Base-by-base conservation (phyloP, 164 flowering plant species). In the Dillenia turbinata region DNA sequence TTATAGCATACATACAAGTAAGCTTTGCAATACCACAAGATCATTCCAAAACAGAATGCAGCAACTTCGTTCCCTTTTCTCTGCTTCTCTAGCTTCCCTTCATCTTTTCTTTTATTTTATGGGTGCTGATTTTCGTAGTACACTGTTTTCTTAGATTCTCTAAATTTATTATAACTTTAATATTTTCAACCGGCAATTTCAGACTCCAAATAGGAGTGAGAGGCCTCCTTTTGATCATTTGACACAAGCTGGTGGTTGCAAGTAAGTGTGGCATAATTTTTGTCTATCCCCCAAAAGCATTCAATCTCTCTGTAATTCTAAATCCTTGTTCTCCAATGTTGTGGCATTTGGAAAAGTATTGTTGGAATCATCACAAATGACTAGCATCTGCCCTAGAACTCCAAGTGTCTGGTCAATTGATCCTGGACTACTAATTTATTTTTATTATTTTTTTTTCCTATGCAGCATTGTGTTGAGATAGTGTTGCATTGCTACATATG, bases 381-480 rank as follows among this genome's bases (percentile, higher is more conserved):
- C n/a, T n/a, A n/a, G n/a, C n/a, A n/a, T n/a, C n/a, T n/a, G n/a
- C n/a, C n/a, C n/a, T n/a, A n/a, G n/a, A n/a, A n/a, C n/a, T n/a
- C n/a, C n/a, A n/a, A n/a, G n/a, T n/a, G n/a, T n/a, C n/a, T n/a
- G n/a, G n/a, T n/a, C 40, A 47, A 48, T 8, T 52, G 1, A 33
- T 57, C 17, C 43, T 8, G 12, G 46, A 16, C 22, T 24, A 47
- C 53, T 40, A 7, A 14, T 59, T 47, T 9, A n/a, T n/a, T n/a
- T n/a, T n/a, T n/a, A 54, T 16, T 49, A 17, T 44, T 40, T 46
- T 65, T 14, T 70, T 70, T 61, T 60, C 66, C 3, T 65, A 48
- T 87, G 85, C 90, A 94, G 99, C 89, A 92, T 45, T 94, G 86
- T 85, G 96, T 83, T 49, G 99, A 94, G 81, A 47, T 92, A 83